Base-by-base conservation (phyloP, 208 protist species). In the Trypanosoma rangeli region DNA sequence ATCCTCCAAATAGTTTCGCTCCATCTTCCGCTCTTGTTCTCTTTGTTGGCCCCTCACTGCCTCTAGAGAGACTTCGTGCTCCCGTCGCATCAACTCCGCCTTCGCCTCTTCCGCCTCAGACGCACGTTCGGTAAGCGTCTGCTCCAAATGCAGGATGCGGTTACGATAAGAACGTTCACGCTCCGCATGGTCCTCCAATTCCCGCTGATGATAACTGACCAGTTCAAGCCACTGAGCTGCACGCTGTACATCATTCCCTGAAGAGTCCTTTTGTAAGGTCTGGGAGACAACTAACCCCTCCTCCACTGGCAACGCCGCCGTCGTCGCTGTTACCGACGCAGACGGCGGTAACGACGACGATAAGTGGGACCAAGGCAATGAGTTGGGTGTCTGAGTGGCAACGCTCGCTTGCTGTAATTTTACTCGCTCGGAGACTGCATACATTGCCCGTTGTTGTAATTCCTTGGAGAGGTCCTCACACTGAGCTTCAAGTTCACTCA, bases 91-190 rank as follows among this genome's bases (percentile, higher is more conserved):
- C 2, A 72, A 8, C 44, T 72, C 58, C n/a, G n/a, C 31, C 15
- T 16, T 53, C 35, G 46, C 46, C 28, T 52, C 22, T 33, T 53
- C 35, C 10, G 71, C 54, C 66, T 67, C 74, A 52, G 76, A 70
- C 22, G 72, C 70, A n/a, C 70, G 60, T 35, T 62, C 63, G 42
- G 26, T 68, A 16, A 90, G 55, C 0, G 66, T 69, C n/a, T 71
- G 48, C 58, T 90, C 83, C 18, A 94, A 56, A 29, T 78, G 64
- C 1, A 85, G 39, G 60, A 94, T 83, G 37, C 85, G 79, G 62
- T 76, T 62, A 5, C 85, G 83, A 42, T 94, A 94, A 37, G 56
- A 37, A 49, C 61, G 60, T 61, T 93, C 87, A 54, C 74, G 79
- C 24, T 69, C 53, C 0, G 82, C 80, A 70, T 85, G 73, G 18